Conservation (phyloP, 2,329 filamentous ascomycete genomes). For the Aspergillus udagawae region DNA sequence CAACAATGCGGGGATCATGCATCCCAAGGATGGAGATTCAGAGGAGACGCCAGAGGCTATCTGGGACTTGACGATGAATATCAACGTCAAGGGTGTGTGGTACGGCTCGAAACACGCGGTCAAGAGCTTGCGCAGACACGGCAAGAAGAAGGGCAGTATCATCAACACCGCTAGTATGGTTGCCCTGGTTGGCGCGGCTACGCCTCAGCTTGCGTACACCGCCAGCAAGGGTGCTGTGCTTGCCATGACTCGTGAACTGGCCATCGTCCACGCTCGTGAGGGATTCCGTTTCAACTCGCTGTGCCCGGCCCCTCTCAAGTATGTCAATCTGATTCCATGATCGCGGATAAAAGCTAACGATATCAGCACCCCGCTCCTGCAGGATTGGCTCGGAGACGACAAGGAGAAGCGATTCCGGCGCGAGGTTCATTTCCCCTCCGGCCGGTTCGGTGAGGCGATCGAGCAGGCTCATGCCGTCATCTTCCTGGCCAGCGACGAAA, state of each 20-base stretch:
- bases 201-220: conserved; percentile 87
- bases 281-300: conserved; percentile 86
- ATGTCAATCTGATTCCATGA: conserved; percentile 13
- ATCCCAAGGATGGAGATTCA: conserved; percentile 74
- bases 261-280: conserved; percentile 87
- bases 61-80: conserved; percentile 89
- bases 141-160: conserved; percentile 74
- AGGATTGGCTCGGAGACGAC: conserved; percentile 92
- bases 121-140: conserved; percentile 71
- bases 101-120: conserved; percentile 91
- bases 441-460: conserved; percentile 84
- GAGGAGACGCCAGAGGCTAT: conserved; percentile 81
- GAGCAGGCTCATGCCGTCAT: conserved; percentile 88
- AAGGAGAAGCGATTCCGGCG: conserved; percentile 73
- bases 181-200: conserved; percentile 79
- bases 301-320: conserved; percentile 86
- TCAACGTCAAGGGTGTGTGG: conserved; percentile 98
- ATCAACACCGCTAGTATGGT: conserved; percentile 93
- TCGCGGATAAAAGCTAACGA: not conserved
- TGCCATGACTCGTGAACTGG: conserved; percentile 82
- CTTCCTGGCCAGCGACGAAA: conserved; percentile 83
- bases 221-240: conserved; percentile 90
- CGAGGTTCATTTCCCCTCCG: conserved; percentile 84
- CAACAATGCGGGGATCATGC: conserved; percentile 98
- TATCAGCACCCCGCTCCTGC: conserved; percentile 73